Conservation (phyloP, 139 green algal species). For the Picochlorum sp. region DNA sequence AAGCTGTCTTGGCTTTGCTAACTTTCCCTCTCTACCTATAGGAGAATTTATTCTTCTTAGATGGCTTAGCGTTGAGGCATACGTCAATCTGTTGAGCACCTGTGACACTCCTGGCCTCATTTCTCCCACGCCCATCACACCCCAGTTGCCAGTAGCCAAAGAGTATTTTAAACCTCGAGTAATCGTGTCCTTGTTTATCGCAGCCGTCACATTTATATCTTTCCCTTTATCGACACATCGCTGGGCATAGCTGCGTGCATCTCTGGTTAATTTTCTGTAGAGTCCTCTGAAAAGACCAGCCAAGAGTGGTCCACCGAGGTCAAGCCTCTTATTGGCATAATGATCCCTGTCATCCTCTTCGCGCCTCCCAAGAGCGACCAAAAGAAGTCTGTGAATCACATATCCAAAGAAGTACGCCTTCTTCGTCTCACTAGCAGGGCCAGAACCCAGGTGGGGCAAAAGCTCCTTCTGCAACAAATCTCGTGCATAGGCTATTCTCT, state of each 20-base stretch:
- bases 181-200: slow-evolving; percentile 89
- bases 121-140: slow-evolving; percentile 64
- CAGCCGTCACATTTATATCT: slow-evolving; percentile 71
- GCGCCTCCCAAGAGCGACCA: slow-evolving; percentile 63
- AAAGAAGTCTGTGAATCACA: slow-evolving; percentile 67
- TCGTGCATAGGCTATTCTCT: slow-evolving; percentile 83
- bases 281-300: slow-evolving; percentile 79
- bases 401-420: slow-evolving; percentile 71
- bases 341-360: slow-evolving; percentile 93
- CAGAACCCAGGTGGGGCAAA: slow-evolving; percentile 88
- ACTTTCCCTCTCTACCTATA: slow-evolving; percentile 88
- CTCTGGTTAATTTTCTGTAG: slow-evolving; percentile 93
- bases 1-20: slow-evolving; percentile 94
- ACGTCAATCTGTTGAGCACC: slow-evolving; percentile 94
- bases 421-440: slow-evolving; percentile 61
- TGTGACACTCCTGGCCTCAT: slow-evolving; percentile 77
- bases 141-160: slow-evolving; percentile 97
- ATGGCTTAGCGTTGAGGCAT: slow-evolving; percentile 89
- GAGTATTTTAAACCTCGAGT: slow-evolving; percentile 89
- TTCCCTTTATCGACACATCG: slow-evolving; percentile 54
- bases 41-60: slow-evolving; percentile 95
- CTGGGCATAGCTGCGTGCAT: slow-evolving; percentile 66
- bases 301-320: slow-evolving; percentile 79
- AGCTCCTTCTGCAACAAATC: slow-evolving; percentile 94
- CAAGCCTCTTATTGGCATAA: slow-evolving; percentile 97